phyloP scores from a whole-genome alignment of 2,329 filamentous ascomycete species.

The Beauveria pseudobassiana region DNA sequence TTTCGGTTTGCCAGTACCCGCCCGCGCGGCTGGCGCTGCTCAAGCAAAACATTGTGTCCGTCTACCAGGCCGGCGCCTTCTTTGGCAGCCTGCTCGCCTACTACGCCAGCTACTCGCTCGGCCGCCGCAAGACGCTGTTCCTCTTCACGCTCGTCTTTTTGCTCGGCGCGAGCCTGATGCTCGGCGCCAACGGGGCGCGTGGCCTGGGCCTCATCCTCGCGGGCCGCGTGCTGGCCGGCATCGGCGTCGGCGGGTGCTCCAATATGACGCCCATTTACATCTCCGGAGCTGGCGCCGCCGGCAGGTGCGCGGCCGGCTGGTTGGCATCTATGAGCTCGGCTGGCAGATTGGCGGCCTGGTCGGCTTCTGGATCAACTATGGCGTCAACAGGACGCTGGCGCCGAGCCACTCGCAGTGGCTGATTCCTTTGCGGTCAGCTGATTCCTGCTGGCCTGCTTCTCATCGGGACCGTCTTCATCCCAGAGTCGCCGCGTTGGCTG shows the following conservation, averaged over 20 bases:
- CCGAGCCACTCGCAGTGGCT: conserved; percentile 50
- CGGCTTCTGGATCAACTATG: conserved; percentile 61
- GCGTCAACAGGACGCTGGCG: conserved; percentile 44
- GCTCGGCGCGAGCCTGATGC: conserved; percentile 64
- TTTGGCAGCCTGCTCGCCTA: conserved; percentile 70
- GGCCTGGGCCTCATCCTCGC: conserved; percentile 58
- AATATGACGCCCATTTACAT: conserved; percentile 59
- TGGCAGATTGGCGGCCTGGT: conserved; percentile 58
- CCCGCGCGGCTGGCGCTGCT: conserved; percentile 46
- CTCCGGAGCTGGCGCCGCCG: conserved; percentile 52
- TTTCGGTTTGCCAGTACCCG: conserved; percentile 53
- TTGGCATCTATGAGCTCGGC: conserved; percentile 60
- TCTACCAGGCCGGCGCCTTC: conserved; percentile 78
- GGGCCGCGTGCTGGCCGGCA: conserved; percentile 54
- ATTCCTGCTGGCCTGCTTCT: conserved; percentile 59
- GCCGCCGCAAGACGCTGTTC: conserved; percentile 57
- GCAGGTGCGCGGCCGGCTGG: conserved; percentile 56
- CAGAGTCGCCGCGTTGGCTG: conserved; percentile 63
- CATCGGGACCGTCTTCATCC: conserved; percentile 50
- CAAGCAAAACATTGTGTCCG: conserved; percentile 69
- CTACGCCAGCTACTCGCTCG: conserved; percentile 56
- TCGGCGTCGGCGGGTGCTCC: conserved; percentile 56
- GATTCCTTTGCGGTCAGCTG: conserved; percentile 59
- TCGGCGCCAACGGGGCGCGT: conserved; percentile 53
- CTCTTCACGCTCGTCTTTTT: conserved; percentile 57